Evolutionary conservation across 495 filamentous ascomycete species (phyloP).

Genomic region (Penicillium ucsense): DNA sequence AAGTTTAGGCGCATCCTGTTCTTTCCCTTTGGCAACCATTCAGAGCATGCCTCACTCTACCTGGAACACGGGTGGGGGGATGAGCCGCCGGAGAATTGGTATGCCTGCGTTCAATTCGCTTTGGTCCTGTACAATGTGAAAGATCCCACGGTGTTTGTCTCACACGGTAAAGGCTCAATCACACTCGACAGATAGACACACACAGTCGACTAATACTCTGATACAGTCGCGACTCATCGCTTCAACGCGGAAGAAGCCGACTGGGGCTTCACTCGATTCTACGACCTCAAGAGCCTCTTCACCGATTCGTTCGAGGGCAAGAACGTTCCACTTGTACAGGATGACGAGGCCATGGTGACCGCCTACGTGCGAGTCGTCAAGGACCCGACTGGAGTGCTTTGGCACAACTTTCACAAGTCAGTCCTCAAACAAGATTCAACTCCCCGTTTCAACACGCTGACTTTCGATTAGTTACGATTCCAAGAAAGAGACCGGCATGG

Average conservation of each 20-base stretch:
- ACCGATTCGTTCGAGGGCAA: constrained; percentile 56
- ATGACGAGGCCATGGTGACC: constrained; percentile 76
- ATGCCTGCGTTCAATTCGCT: constrained; percentile 91
- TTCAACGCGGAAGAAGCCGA: constrained; percentile 96
- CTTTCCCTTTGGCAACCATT: constrained; percentile 89
- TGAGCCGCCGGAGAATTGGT: constrained; percentile 76
- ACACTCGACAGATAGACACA: not conserved
- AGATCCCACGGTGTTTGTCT: constrained; percentile 66
- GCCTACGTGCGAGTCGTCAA: constrained; percentile 91
- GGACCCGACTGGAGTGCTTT: constrained; percentile 96
- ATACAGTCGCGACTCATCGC: constrained; percentile 63
- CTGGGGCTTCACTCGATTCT: constrained; percentile 95
- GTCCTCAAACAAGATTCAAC: not conserved
- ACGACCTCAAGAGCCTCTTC: constrained; percentile 76
- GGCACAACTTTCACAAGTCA: constrained; percentile 94
- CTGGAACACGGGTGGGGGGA: constrained; percentile 83
- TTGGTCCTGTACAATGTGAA: constrained; percentile 90
- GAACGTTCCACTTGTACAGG: constrained; percentile 72
- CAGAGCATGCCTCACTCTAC: constrained; percentile 88
- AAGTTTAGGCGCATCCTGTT: constrained; percentile 74
- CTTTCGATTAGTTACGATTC: constrained; percentile 67
- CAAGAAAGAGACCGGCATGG: constrained; percentile 95
- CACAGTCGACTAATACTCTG: constrained; percentile 9
- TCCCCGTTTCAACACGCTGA: too few species aligned
- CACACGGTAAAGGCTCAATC: constrained; percentile 43